These are phyloP conservation scores for Leccinum subgranulosum DNA, from an alignment of 768 basidiomycete genomes.

Conservation along the genomic window DNA sequence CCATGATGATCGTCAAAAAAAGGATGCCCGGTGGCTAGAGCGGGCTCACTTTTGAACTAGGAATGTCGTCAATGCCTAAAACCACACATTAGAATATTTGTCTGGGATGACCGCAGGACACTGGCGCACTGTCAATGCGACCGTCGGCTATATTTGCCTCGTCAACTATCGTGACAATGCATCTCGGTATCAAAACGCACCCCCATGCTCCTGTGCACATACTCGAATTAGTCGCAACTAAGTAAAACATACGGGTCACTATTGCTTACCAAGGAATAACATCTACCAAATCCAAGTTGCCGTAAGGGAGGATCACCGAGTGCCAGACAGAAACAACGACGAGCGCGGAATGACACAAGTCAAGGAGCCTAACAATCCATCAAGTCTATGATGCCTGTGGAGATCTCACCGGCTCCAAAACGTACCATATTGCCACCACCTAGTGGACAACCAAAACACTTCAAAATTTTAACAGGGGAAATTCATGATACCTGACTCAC, in stretches of 20 bases:
- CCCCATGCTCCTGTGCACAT: conserved; percentile 21
- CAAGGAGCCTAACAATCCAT: conserved; percentile 16
- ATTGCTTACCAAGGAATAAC: conserved; percentile 23
- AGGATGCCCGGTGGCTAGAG: neutral
- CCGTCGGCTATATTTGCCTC: conserved; percentile 9
- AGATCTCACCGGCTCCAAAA: neutral
- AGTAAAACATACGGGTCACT: neutral
- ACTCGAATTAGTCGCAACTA: neutral
- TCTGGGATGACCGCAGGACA: neutral
- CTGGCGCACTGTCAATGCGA: conserved; percentile 20
- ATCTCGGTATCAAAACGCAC: conserved; percentile 7
- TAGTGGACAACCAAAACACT: neutral
- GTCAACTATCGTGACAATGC: neutral
- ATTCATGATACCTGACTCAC: conserved; percentile 6
- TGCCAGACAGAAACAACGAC: conserved; percentile 23
- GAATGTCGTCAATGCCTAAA: conserved; percentile 24
- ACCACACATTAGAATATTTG: neutral
- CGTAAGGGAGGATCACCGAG: conserved; percentile 20
- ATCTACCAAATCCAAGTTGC: conserved; percentile 8
- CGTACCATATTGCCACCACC: conserved; percentile 23
- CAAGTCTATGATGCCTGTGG: neutral
- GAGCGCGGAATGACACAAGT: conserved; percentile 24
- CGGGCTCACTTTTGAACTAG: conserved; percentile 19
- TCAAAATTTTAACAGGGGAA: neutral
- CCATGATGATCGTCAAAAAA: neutral